Conservation (phyloP, 1,284 basidiomycete genomes). For the Gastroboletus turbinatus region DNA sequence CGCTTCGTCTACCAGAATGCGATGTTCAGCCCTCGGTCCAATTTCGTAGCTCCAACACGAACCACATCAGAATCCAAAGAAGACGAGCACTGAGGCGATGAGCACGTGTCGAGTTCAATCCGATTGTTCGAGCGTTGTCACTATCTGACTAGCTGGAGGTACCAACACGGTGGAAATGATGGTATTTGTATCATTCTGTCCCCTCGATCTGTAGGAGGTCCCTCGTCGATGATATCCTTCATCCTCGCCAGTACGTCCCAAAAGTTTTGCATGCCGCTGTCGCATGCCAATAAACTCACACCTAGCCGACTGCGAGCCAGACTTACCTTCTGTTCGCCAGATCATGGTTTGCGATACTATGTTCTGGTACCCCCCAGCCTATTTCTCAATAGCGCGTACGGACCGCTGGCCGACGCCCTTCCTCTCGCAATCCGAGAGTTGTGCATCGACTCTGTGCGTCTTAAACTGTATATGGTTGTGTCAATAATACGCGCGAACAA, state of each 20-base stretch:
- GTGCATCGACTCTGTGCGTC: neutral
- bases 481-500: neutral
- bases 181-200: neutral
- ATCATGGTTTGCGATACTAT: neutral
- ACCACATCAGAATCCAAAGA: neutral
- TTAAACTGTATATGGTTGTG: neutral
- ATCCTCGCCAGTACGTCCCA: neutral
- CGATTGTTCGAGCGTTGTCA: neutral
- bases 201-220: neutral
- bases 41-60: neutral
- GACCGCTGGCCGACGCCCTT: neutral
- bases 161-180: too few species aligned
- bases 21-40: neutral
- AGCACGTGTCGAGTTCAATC: neutral
- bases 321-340: neutral
- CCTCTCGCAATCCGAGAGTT: neutral
- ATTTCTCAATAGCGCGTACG: neutral
- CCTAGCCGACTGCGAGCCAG: too few species aligned
- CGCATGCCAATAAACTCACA: neutral
- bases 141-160: neutral
- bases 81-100: too few species aligned
- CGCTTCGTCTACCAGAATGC: neutral
- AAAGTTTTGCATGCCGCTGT: neutral
- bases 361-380: neutral
- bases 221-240: neutral